phyloP scores from a whole-genome alignment of 2,329 filamentous ascomycete genomes.

The Phyllosticta citribraziliensis region DNA sequence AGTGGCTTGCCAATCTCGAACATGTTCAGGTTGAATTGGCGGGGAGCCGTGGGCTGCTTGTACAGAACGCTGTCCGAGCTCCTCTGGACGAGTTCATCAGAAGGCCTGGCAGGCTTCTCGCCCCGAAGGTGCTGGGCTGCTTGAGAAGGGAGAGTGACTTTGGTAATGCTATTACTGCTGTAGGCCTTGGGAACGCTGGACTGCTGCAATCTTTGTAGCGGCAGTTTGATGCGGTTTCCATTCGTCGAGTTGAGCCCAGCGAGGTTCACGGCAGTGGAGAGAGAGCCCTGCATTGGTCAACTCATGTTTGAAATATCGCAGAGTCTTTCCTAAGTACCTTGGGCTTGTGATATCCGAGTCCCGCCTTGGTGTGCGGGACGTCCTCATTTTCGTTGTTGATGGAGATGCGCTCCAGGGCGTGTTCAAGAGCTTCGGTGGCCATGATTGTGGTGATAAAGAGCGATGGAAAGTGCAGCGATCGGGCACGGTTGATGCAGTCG shows the following conservation, averaged over 20 bases:
- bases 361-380: constrained; percentile 44
- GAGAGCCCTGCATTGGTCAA: constrained; percentile 30
- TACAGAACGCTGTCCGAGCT: constrained; percentile 37
- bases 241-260: constrained; percentile 37
- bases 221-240: constrained; percentile 57
- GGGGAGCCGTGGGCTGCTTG: constrained; percentile 27
- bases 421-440: constrained; percentile 70
- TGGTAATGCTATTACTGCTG: constrained; percentile 38
- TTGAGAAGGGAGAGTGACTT: constrained; percentile 60
- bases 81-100: constrained; percentile 18
- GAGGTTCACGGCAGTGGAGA: constrained; percentile 37
- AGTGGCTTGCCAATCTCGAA: constrained; percentile 84
- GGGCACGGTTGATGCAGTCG: neutral
- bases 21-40: constrained; percentile 78
- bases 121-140: constrained; percentile 42
- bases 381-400: constrained; percentile 77
- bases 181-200: constrained; percentile 50
- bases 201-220: constrained; percentile 75
- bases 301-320: neutral
- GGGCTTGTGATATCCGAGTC: constrained; percentile 53
- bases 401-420: constrained; percentile 80
- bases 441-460: constrained; percentile 30
- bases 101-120: constrained; percentile 20
- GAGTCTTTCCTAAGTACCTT: constrained; percentile 51
- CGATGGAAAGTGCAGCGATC: neutral